Evolutionary conservation across 768 basidiomycete genomes (phyloP).

Genomic region (Mycena olivaceomarginata): DNA sequence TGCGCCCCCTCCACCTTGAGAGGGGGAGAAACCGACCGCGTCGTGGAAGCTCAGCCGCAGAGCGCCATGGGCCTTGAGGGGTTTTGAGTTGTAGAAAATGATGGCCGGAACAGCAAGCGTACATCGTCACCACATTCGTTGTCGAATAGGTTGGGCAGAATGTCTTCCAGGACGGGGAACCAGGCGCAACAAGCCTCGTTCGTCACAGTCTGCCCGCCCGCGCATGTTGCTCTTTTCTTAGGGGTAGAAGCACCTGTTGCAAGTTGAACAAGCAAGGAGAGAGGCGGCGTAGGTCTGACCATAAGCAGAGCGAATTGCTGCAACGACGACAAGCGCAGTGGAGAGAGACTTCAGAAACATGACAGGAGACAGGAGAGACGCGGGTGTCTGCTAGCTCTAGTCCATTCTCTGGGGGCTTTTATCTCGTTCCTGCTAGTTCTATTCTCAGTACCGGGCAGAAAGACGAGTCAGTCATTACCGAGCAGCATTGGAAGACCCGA

Average conservation of each 20-base stretch:
- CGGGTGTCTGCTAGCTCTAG: background rate
- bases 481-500: background rate
- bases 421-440: background rate
- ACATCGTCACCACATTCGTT: constrained; percentile 55
- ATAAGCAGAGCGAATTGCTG: background rate
- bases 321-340: background rate
- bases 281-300: background rate
- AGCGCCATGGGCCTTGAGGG: constrained; percentile 34
- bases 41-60: constrained; percentile 43
- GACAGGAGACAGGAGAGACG: background rate
- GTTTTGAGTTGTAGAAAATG: constrained; percentile 50
- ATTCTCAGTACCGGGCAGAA: background rate
- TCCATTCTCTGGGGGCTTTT: background rate
- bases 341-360: constrained; percentile 18
- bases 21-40: constrained; percentile 48
- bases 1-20: constrained; percentile 35
- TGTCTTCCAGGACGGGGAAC: constrained; percentile 54
- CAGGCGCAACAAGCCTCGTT: constrained; percentile 55
- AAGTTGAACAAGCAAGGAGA: background rate
- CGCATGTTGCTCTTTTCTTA: constrained; percentile 44
- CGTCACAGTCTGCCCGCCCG: constrained; percentile 53
- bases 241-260: constrained; percentile 27
- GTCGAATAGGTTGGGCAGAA: constrained; percentile 51
- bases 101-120: constrained; percentile 49
- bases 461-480: background rate